Conservation (phyloP, 2,329 filamentous ascomycete genomes). For the Beauveria sp. region DNA sequence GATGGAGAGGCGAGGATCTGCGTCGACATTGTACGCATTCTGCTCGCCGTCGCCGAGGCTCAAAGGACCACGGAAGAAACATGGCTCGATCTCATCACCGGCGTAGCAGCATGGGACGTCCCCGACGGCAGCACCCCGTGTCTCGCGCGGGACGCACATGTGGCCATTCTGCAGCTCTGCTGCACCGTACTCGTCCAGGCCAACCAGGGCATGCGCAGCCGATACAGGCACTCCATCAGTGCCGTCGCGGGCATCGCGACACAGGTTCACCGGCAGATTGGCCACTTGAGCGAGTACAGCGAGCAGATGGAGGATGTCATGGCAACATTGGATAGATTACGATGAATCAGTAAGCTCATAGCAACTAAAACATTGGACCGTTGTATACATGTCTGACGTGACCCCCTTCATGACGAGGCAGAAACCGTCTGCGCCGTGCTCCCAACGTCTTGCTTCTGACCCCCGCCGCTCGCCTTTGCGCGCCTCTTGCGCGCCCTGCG, state of each 20-base stretch:
- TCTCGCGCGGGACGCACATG: constrained; percentile 39
- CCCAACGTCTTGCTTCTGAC: constrained; percentile 18
- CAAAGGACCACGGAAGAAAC: constrained; percentile 38
- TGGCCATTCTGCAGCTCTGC: constrained; percentile 49
- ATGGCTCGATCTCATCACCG: constrained; percentile 50
- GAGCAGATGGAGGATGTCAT: constrained; percentile 41
- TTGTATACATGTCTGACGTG: not conserved
- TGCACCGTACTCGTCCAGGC: constrained; percentile 42
- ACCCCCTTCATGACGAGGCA: not conserved
- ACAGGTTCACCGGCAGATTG: constrained; percentile 30
- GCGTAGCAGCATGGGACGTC: constrained; percentile 40
- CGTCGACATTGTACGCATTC: constrained; percentile 47
- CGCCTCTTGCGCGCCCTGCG: constrained; percentile 51
- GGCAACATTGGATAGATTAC: constrained; percentile 19
- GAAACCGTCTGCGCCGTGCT: constrained; percentile 14
- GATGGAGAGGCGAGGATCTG: constrained; percentile 36
- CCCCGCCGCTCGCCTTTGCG: constrained; percentile 36
- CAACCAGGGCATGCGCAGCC: constrained; percentile 36
- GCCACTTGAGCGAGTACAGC: constrained; percentile 24
- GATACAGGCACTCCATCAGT: constrained; percentile 43
- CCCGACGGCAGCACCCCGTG: constrained; percentile 20
- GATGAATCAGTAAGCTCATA: not conserved
- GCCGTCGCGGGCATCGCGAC: constrained; percentile 42
- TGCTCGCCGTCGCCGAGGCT: constrained; percentile 44
- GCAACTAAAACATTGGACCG: not conserved